Conservation (phyloP, 345 rosid genomes). For the Salix dunnii region DNA sequence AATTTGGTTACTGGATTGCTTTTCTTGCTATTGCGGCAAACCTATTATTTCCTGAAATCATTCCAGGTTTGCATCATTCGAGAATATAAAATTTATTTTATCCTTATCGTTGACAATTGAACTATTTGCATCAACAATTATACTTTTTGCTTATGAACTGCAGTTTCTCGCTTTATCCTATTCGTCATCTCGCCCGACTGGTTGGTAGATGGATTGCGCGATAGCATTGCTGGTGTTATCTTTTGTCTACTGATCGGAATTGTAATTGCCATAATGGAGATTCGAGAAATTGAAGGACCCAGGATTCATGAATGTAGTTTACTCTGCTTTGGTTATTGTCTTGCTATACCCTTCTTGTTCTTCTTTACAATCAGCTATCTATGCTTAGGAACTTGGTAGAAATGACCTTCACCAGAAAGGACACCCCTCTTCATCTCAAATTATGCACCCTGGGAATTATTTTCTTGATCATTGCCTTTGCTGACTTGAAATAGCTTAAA, state of each 20-base stretch:
- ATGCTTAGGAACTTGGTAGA: slow-evolving; percentile 20
- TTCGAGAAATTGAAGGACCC: slow-evolving; percentile 25
- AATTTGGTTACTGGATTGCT: slow-evolving; percentile 49
- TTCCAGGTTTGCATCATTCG: slow-evolving; percentile 31
- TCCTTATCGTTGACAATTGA: not conserved
- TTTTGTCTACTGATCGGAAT: slow-evolving; percentile 35
- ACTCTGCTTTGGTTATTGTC: slow-evolving; percentile 26
- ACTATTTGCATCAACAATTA: not conserved
- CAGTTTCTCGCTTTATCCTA: slow-evolving; percentile 28
- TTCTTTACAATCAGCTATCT: slow-evolving; percentile 33
- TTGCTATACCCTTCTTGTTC: slow-evolving; percentile 33
- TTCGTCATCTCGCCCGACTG: slow-evolving; percentile 41
- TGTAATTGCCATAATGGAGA: slow-evolving; percentile 24
- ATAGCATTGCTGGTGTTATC: slow-evolving; percentile 36
- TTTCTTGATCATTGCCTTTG: not conserved
- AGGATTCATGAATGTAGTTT: slow-evolving; percentile 19
- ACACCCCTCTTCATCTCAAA: not conserved
- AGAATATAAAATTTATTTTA: not conserved
- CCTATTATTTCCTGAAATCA: slow-evolving; percentile 38
- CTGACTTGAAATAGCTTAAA: not conserved
- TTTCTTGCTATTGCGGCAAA: slow-evolving; percentile 37
- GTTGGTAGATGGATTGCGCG: slow-evolving; percentile 39
- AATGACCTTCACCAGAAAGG: not conserved
- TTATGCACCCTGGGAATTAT: not conserved
- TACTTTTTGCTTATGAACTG: not conserved